These are phyloP conservation scores for Entomortierella lignicola DNA, from an alignment of 192 early-diverging fungal species.

Conservation along the genomic window DNA sequence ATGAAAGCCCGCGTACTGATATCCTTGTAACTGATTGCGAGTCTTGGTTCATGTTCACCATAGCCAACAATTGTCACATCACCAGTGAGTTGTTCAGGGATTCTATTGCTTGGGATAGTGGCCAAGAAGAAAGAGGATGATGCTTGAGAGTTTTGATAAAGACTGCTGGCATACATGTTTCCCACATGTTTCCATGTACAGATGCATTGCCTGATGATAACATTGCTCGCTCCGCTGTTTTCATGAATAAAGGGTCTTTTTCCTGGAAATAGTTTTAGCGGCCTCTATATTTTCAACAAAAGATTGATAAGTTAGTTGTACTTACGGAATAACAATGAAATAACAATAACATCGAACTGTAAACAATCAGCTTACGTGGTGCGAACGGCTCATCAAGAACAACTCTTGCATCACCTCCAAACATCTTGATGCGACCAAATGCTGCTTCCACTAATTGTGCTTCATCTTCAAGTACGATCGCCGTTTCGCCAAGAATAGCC, in stretches of 20 bases:
- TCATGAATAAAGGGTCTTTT: slow-evolving; percentile 24
- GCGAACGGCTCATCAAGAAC: slow-evolving; percentile 40
- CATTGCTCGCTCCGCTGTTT: slow-evolving; percentile 29
- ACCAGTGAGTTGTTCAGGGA: slow-evolving; percentile 8
- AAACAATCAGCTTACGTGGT: neutral
- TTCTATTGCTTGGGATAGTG: neutral
- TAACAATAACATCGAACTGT: neutral
- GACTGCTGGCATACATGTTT: slow-evolving; percentile 22
- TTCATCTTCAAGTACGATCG: slow-evolving; percentile 20
- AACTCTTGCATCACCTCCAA: slow-evolving; percentile 16
- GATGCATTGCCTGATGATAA: slow-evolving; percentile 7
- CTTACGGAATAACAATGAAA: neutral
- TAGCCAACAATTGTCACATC: slow-evolving; percentile 33
- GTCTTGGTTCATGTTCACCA: slow-evolving; percentile 9
- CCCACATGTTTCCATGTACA: slow-evolving; percentile 35
- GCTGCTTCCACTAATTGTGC: slow-evolving; percentile 17
- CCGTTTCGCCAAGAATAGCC: slow-evolving; percentile 12
- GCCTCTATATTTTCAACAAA: neutral
- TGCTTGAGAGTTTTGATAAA: slow-evolving; percentile 33
- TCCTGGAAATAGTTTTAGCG: slow-evolving; percentile 14
- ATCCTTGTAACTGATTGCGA: slow-evolving; percentile 11
- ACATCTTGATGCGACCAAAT: slow-evolving; percentile 39
- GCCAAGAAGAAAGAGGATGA: slow-evolving; percentile 23
- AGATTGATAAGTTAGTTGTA: neutral
- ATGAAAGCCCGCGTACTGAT: slow-evolving; percentile 13